Conservation (phyloP, 1,284 basidiomycete species). For the Leccinum ponderosum region DNA sequence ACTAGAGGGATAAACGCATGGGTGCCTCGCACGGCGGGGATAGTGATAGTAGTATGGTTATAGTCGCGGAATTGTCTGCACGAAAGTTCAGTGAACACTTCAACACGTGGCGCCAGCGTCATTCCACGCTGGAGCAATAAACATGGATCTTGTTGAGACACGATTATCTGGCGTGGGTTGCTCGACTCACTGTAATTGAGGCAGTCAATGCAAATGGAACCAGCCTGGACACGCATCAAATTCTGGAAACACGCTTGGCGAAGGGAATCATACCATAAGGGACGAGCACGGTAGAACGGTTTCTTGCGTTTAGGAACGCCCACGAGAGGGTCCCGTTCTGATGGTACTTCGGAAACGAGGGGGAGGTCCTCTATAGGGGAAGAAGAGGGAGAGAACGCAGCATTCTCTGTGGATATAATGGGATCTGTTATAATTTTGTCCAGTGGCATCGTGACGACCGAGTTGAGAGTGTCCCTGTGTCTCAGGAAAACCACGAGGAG, state of each 20-base stretch:
- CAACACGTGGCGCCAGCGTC: slow-evolving; percentile 74
- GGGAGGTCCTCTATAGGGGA: slow-evolving; percentile 23
- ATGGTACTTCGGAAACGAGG: slow-evolving; percentile 17
- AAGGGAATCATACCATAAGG: slow-evolving; percentile 49
- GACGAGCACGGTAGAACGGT: slow-evolving; percentile 66
- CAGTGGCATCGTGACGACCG: slow-evolving; percentile 21
- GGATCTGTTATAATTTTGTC: slow-evolving; percentile 36
- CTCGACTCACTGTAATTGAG: slow-evolving; percentile 56
- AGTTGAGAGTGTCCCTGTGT: not conserved
- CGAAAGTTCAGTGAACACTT: slow-evolving; percentile 76
- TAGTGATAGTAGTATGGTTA: slow-evolving; percentile 43
- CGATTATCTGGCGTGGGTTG: not conserved
- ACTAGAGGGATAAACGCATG: slow-evolving; percentile 29
- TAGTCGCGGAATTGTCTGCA: slow-evolving; percentile 57
- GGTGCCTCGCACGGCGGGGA: slow-evolving; percentile 10
- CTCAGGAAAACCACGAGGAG: slow-evolving; percentile 4
- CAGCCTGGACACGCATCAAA: slow-evolving; percentile 47
- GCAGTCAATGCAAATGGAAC: slow-evolving; percentile 72
- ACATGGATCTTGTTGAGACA: not conserved
- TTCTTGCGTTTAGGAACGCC: slow-evolving; percentile 40
- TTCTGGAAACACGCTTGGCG: slow-evolving; percentile 11
- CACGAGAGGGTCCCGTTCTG: slow-evolving; percentile 29
- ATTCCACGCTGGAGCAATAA: slow-evolving; percentile 60
- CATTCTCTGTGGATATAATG: slow-evolving; percentile 37
- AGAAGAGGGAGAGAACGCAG: slow-evolving; percentile 24